Conservation (phyloP, 768 basidiomycete species). For the Tricholoma flavovirens region DNA sequence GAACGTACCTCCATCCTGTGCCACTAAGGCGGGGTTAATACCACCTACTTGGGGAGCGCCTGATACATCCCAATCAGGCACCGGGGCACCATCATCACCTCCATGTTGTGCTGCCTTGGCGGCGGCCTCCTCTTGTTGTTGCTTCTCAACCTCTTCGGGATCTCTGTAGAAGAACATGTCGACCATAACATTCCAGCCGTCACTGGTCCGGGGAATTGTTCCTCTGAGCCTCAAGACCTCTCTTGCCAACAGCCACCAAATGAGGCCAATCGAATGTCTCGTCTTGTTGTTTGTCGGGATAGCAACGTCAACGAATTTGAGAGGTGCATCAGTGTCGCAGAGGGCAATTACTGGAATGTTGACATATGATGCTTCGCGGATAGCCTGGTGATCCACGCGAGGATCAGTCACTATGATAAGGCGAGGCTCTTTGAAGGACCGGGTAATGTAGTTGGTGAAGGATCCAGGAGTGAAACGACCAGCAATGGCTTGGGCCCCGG, state of each 20-base stretch:
- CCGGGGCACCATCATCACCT: slow-evolving; percentile 42
- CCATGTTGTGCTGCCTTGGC: slow-evolving; percentile 68
- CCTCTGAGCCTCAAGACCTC: slow-evolving; percentile 96
- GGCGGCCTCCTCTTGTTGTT: slow-evolving; percentile 89
- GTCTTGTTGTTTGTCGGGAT: slow-evolving; percentile 99
- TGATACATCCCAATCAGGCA: slow-evolving; percentile 70
- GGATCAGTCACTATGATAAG: slow-evolving; percentile 98
- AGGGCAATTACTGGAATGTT: slow-evolving; percentile 99
- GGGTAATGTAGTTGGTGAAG: slow-evolving; percentile 99
- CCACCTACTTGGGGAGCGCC: slow-evolving; percentile 61
- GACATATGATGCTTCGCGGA: slow-evolving; percentile 99
- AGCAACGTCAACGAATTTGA: slow-evolving; percentile 96
- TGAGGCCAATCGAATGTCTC: slow-evolving; percentile 92
- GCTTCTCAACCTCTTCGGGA: slow-evolving; percentile 98
- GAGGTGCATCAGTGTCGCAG: slow-evolving; percentile 96
- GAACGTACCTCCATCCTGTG: slow-evolving; percentile 47
- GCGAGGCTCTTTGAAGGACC: slow-evolving; percentile 99
- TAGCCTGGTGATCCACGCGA: slow-evolving; percentile 99
- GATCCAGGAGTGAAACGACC: slow-evolving; percentile 99
- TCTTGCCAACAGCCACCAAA: slow-evolving; percentile 96
- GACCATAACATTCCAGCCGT: slow-evolving; percentile 98
- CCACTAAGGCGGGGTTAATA: slow-evolving; percentile 74
- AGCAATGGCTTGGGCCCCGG: slow-evolving; percentile 97
- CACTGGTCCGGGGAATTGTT: slow-evolving; percentile 82
- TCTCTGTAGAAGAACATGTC: slow-evolving; percentile 99